These are phyloP conservation scores for Dothiorella sarmentorum DNA, from an alignment of 2,329 filamentous ascomycete species.

Conservation along the genomic window DNA sequence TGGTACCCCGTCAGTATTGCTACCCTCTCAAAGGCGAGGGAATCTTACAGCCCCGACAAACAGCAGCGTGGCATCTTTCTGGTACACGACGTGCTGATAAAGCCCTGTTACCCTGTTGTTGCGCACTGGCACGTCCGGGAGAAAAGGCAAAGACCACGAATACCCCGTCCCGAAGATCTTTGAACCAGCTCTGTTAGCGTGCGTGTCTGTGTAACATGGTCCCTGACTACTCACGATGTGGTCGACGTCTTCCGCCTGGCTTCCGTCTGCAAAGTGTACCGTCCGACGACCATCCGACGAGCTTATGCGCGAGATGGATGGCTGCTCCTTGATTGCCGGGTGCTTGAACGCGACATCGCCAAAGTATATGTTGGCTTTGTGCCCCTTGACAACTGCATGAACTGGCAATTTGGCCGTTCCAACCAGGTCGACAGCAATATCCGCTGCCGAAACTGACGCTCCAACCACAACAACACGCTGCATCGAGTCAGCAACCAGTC, in stretches of 20 bases:
- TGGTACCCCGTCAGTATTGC: slow-evolving; percentile 27
- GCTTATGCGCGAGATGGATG: slow-evolving; percentile 49
- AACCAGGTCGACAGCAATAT: slow-evolving; percentile 56
- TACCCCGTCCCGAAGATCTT: slow-evolving; percentile 68
- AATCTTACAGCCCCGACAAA: slow-evolving; percentile 57
- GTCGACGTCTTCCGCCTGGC: slow-evolving; percentile 53
- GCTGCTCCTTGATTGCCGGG: slow-evolving; percentile 47
- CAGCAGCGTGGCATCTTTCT: slow-evolving; percentile 52
- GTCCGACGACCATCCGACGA: slow-evolving; percentile 35
- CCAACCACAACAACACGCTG: slow-evolving; percentile 61
- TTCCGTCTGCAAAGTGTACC: slow-evolving; percentile 57
- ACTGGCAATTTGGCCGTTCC: slow-evolving; percentile 47
- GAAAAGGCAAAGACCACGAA: slow-evolving; percentile 60
- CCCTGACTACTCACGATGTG: too few species aligned
- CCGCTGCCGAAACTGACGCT: slow-evolving; percentile 62
- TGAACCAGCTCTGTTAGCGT: too few species aligned
- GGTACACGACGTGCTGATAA: slow-evolving; percentile 58
- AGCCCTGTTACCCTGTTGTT: slow-evolving; percentile 56
- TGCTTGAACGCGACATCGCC: slow-evolving; percentile 60
- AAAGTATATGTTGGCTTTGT: slow-evolving; percentile 53
- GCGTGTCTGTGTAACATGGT: too few species aligned
- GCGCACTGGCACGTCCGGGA: slow-evolving; percentile 45
- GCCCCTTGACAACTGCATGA: slow-evolving; percentile 53
- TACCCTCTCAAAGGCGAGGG: neutral
- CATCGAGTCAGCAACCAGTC: neutral